Conservation (phyloP, 192 early-diverging fungal species). For the Linnemannia elongata region DNA sequence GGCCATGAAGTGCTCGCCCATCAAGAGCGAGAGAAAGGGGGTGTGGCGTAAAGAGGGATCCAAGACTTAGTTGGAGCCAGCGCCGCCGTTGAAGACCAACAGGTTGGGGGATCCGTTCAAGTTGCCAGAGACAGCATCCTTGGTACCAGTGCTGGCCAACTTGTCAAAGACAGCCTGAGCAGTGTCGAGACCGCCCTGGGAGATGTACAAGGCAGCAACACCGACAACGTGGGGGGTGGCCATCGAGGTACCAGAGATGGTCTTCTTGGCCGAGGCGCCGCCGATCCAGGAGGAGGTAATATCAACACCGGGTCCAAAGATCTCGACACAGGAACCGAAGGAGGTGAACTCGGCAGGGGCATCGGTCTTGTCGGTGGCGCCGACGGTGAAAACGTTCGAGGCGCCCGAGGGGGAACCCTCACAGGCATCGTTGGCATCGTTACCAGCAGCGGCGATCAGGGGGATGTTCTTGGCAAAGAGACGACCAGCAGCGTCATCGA, state of each 20-base stretch:
- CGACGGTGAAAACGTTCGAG: slow-evolving; percentile 58
- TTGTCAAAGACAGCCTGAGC: slow-evolving; percentile 28
- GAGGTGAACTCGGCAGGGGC: slow-evolving; percentile 62
- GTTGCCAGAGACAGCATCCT: neutral
- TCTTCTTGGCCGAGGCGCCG: slow-evolving; percentile 25
- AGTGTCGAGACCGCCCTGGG: slow-evolving; percentile 17
- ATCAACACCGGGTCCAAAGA: slow-evolving; percentile 71
- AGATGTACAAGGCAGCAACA: slow-evolving; percentile 59
- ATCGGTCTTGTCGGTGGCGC: slow-evolving; percentile 59
- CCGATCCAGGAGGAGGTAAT: slow-evolving; percentile 62
- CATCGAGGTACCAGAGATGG: slow-evolving; percentile 72
- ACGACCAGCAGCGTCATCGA: slow-evolving; percentile 62
- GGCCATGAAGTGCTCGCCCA: neutral
- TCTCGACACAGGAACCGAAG: slow-evolving; percentile 68
- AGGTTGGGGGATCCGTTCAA: slow-evolving; percentile 48
- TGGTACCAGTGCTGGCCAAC: slow-evolving; percentile 13
- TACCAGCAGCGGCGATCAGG: slow-evolving; percentile 72
- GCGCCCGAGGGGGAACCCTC: slow-evolving; percentile 63
- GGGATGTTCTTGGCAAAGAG: slow-evolving; percentile 56
- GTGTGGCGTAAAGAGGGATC: too few relatives aligned
- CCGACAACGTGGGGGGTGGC: slow-evolving; percentile 70
- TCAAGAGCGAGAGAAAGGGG: neutral
- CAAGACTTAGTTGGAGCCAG: slow-evolving; percentile 7
- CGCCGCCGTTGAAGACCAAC: slow-evolving; percentile 48
- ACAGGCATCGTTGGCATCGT: slow-evolving; percentile 68